Percentiles rank a stretch among this genome's conserved stretches.
These are phyloP conservation scores for Vigna nakashimae DNA, from an alignment of 306 rosid species.

Conservation along the genomic window DNA sequence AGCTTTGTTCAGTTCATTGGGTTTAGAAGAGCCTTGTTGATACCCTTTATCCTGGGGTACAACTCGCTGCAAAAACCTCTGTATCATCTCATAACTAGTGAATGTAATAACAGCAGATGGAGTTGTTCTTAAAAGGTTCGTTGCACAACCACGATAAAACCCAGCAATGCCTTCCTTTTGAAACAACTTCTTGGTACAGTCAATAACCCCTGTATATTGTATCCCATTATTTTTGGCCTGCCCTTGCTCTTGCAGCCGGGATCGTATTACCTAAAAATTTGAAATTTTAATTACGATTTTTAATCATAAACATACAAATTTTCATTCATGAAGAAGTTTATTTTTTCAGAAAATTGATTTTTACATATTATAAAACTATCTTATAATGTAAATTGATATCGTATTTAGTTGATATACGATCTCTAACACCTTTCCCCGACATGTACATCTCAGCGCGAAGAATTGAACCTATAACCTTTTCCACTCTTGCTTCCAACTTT, in stretches of 20 bases:
- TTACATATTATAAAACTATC: too few species aligned
- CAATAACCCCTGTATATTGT: constrained; percentile 74
- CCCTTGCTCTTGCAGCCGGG: constrained; percentile 97
- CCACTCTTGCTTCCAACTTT: too few species aligned
- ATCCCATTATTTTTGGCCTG: constrained; percentile 59
- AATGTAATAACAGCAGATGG: constrained; percentile 96
- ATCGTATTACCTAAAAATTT: constrained; percentile 71
- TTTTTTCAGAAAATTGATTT: too few species aligned
- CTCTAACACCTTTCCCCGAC: too few species aligned
- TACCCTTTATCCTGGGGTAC: constrained; percentile 50
- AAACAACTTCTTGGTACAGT: constrained; percentile 82
- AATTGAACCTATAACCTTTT: too few species aligned
- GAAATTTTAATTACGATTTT: neutral
- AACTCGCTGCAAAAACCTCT: constrained; percentile 63
- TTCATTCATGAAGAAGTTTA: too few species aligned
- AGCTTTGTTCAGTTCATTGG: constrained; percentile 37
- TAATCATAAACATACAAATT: too few species aligned
- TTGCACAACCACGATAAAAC: constrained; percentile 90
- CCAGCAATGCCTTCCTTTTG: constrained; percentile 86
- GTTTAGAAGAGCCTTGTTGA: constrained; percentile 43
- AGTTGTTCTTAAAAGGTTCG: constrained; percentile 86
- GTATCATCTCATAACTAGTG: constrained; percentile 93
- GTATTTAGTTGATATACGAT: too few species aligned
- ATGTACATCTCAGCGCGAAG: too few species aligned
- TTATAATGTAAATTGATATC: too few species aligned